phyloP scores from a whole-genome alignment of 495 filamentous ascomycete species.

The Letharia lupina region DNA sequence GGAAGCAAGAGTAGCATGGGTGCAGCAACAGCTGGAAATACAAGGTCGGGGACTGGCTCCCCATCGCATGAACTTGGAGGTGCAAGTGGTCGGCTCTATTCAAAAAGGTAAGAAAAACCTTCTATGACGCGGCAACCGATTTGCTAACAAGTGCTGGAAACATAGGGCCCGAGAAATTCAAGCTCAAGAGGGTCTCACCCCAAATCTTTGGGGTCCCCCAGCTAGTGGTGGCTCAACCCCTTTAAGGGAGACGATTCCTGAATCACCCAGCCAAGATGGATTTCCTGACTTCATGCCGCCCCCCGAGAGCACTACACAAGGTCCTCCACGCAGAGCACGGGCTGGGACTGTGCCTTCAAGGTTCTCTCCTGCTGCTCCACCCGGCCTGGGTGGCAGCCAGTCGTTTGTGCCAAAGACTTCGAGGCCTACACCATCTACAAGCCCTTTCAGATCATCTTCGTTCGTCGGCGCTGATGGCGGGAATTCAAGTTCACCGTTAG shows the following conservation, averaged over 20 bases:
- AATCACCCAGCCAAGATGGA: conserved; percentile 88
- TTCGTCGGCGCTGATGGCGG: conserved; percentile 56
- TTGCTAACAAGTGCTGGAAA: conserved; percentile 11
- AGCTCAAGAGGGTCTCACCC: conserved; percentile 82
- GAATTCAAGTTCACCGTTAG: conserved; percentile 15
- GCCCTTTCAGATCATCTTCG: conserved; percentile 76
- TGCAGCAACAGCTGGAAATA: conserved; percentile 57
- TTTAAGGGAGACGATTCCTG: conserved; percentile 91
- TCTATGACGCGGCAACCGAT: conserved; percentile 16
- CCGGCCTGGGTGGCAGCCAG: conserved; percentile 51
- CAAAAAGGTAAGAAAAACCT: conserved; percentile 68
- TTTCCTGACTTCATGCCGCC: conserved; percentile 81
- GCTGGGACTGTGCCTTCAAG: conserved; percentile 95
- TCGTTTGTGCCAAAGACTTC: conserved; percentile 70
- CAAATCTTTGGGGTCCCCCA: conserved; percentile 89
- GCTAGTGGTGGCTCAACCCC: conserved; percentile 94
- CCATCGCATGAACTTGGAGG: conserved; percentile 80
- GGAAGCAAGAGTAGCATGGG: conserved; percentile 53
- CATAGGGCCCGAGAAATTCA: conserved; percentile 88
- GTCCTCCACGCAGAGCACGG: conserved; percentile 63
- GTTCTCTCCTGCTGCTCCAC: conserved; percentile 56
- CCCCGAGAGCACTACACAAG: conserved; percentile 47
- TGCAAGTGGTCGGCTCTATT: conserved; percentile 56
- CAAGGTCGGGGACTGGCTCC: conserved; percentile 88
- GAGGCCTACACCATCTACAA: conserved; percentile 82